phyloP scores from a whole-genome alignment of 1,139 yeast species.

The Yamadazyma dushanensis region DNA sequence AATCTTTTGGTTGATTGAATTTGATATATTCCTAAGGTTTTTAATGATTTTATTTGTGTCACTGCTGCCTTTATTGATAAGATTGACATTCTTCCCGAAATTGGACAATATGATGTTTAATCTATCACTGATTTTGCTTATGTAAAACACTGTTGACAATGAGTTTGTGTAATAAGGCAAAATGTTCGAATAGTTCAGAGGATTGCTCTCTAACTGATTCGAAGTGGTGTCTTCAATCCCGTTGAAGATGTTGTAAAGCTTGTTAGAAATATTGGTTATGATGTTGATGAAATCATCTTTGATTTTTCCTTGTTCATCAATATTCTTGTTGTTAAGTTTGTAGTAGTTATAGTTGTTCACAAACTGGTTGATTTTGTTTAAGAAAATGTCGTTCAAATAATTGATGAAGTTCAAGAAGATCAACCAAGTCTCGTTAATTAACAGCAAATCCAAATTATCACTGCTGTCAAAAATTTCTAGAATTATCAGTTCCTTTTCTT shows the following conservation, averaged over 20 bases:
- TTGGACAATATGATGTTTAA: constrained; percentile 32
- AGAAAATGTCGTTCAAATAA: constrained; percentile 35
- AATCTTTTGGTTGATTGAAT: constrained; percentile 37
- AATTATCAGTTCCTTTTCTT: constrained; percentile 30
- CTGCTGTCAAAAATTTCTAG: constrained; percentile 37
- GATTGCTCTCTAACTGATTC: constrained; percentile 39
- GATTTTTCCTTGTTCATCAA: constrained; percentile 34
- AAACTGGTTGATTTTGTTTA: constrained; percentile 33
- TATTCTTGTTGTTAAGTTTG: constrained; percentile 19
- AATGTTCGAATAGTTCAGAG: constrained; percentile 37
- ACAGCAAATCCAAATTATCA: constrained; percentile 44
- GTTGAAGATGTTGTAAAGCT: constrained; percentile 33
- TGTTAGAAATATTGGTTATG: constrained; percentile 26
- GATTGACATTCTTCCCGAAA: constrained; percentile 34
- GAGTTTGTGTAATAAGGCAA: constrained; percentile 46
- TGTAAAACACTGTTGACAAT: constrained; percentile 39
- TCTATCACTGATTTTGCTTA: constrained; percentile 31
- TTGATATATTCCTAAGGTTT: constrained; percentile 32
- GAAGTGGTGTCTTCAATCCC: constrained; percentile 24
- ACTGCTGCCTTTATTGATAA: constrained; percentile 34
- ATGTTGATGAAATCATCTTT: constrained; percentile 27
- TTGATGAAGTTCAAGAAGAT: constrained; percentile 38
- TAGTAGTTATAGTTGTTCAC: constrained; percentile 42
- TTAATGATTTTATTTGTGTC: constrained; percentile 43
- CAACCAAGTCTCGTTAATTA: constrained; percentile 49